These are phyloP conservation scores for Dactylonectria estremocensis DNA, from an alignment of 2,329 filamentous ascomycete genomes.

Conservation along the genomic window DNA sequence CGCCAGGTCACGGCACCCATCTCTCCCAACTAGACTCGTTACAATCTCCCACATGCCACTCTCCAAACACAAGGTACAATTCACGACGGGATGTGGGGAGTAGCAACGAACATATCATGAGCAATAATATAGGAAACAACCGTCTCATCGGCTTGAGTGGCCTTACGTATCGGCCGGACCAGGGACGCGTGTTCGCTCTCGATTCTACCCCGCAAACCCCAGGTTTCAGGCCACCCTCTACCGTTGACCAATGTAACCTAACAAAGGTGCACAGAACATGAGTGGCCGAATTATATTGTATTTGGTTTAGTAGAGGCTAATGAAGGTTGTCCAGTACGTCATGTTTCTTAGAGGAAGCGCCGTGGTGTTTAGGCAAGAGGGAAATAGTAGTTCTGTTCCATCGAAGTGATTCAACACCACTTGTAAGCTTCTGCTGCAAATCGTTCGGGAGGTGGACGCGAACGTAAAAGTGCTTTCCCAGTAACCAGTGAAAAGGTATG, in stretches of 20 bases:
- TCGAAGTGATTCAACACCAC: no score
- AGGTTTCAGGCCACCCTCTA: background rate
- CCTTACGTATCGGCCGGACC: background rate
- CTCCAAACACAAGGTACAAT: background rate
- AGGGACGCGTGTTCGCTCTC: constrained; percentile 18
- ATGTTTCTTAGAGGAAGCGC: constrained; percentile 8
- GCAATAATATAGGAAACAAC: background rate
- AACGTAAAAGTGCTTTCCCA: no score
- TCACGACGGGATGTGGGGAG: constrained; percentile 9
- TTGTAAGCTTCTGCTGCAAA: no score
- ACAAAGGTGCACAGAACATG: background rate
- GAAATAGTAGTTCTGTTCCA: no score
- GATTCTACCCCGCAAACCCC: constrained; percentile 15
- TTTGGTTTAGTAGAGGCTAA: background rate
- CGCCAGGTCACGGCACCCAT: background rate
- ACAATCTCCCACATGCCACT: background rate
- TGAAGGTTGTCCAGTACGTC: background rate
- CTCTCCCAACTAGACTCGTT: background rate
- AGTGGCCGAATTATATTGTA: background rate
- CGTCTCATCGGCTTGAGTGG: background rate
- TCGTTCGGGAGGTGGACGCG: no score
- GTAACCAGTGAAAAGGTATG: no score
- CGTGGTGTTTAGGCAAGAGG: no score
- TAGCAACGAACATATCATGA: background rate
- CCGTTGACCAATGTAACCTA: constrained; percentile 16